These are phyloP conservation scores for Castanea sativa DNA, from an alignment of 306 rosid species.

Conservation along the genomic window DNA sequence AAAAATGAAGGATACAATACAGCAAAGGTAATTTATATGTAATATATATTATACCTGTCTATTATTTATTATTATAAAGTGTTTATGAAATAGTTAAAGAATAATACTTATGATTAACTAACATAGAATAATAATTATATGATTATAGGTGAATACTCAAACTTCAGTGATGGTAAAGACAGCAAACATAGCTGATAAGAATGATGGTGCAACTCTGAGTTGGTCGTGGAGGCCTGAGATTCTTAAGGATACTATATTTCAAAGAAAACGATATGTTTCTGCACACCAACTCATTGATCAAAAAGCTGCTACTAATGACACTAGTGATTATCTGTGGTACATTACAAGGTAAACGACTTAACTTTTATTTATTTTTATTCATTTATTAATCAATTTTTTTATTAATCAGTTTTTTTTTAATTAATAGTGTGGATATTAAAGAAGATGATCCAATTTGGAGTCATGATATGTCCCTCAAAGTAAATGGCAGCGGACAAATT, in stretches of 20 bases:
- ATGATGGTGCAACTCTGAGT: slow-evolving; percentile 31
- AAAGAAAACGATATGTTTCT: slow-evolving; percentile 17
- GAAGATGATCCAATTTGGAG: slow-evolving; percentile 47
- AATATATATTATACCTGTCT: background rate
- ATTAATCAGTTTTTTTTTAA: background rate
- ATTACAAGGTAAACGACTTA: slow-evolving; percentile 41
- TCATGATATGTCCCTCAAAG: slow-evolving; percentile 27
- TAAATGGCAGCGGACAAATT: slow-evolving; percentile 47
- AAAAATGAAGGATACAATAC: slow-evolving; percentile 47
- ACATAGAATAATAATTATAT: background rate
- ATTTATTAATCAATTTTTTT: background rate
- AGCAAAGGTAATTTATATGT: slow-evolving; percentile 31
- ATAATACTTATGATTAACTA: background rate
- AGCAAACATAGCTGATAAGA: slow-evolving; percentile 36
- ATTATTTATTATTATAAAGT: too few species aligned
- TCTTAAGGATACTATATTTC: slow-evolving; percentile 16
- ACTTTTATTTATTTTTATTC: background rate
- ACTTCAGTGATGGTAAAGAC: slow-evolving; percentile 44
- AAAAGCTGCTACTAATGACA: slow-evolving; percentile 39
- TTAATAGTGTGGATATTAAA: slow-evolving; percentile 26
- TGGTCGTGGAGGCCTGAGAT: slow-evolving; percentile 61
- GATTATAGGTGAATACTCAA: slow-evolving; percentile 50
- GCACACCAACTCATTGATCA: slow-evolving; percentile 38
- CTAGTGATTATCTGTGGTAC: slow-evolving; percentile 61
- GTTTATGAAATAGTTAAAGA: too few species aligned